These are phyloP conservation scores for Zymoseptoria brevis DNA, from an alignment of 2,329 filamentous ascomycete genomes.

Conservation along the genomic window DNA sequence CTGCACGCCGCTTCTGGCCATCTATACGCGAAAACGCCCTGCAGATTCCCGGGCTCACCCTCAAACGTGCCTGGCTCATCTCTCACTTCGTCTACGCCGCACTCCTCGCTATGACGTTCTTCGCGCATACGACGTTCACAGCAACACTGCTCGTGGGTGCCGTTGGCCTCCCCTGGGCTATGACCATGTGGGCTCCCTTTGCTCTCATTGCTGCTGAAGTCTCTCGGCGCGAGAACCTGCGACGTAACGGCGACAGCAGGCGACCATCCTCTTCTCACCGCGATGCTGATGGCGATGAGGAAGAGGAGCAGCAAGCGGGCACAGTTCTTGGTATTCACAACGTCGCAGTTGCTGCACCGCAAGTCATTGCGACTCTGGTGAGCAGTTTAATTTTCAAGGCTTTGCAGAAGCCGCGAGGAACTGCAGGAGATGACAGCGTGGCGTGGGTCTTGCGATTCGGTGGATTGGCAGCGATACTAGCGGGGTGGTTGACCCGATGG, in stretches of 20 bases:
- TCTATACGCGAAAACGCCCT: slow-evolving; percentile 31
- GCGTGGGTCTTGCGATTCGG: slow-evolving; percentile 80
- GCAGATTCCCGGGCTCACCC: slow-evolving; percentile 73
- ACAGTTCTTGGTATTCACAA: slow-evolving; percentile 94
- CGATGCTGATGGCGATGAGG: slow-evolving; percentile 40
- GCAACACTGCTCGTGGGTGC: slow-evolving; percentile 73
- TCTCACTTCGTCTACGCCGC: slow-evolving; percentile 76
- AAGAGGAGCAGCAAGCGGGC: slow-evolving; percentile 65
- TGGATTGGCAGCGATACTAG: slow-evolving; percentile 67
- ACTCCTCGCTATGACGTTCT: slow-evolving; percentile 75
- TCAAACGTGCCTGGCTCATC: slow-evolving; percentile 79
- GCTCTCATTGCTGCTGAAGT: slow-evolving; percentile 93
- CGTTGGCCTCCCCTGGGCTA: slow-evolving; percentile 83
- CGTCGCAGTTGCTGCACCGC: slow-evolving; percentile 83
- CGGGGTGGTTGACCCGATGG: slow-evolving; percentile 42
- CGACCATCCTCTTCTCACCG: slow-evolving; percentile 25
- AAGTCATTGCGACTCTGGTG: slow-evolving; percentile 80
- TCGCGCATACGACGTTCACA: slow-evolving; percentile 61
- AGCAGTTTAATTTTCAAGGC: slow-evolving; percentile 77
- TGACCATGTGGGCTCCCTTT: slow-evolving; percentile 91
- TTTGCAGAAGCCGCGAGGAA: slow-evolving; percentile 79
- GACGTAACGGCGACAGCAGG: slow-evolving; percentile 41
- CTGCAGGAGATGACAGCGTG: slow-evolving; percentile 77
- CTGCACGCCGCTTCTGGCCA: background rate
- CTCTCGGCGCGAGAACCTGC: slow-evolving; percentile 66